phyloP scores from a whole-genome alignment of 805 yeast species.

The Sugiyamaella chiloensis region DNA sequence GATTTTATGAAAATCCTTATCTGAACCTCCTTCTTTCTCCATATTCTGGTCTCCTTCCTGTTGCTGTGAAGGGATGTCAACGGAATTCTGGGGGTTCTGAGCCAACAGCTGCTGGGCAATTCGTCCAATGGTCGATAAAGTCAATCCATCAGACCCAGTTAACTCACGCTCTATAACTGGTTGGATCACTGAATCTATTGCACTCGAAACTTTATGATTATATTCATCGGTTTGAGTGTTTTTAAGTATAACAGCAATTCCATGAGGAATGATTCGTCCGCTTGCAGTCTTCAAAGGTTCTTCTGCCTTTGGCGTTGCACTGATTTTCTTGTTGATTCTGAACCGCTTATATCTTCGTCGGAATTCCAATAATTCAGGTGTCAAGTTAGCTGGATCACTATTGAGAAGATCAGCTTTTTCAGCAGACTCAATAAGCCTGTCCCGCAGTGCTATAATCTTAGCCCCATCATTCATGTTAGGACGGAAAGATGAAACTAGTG shows the following conservation, averaged over 20 bases:
- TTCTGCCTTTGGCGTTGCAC: neutral
- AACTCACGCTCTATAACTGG: no score
- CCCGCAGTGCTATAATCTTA: conserved; percentile 13
- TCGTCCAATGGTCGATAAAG: no score
- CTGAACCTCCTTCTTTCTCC: no score
- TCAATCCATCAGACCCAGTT: no score
- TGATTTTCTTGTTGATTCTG: conserved; percentile 11
- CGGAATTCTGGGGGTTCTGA: no score
- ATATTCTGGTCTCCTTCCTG: no score
- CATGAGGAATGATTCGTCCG: conserved; percentile 8
- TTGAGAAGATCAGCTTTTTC: conserved; percentile 6
- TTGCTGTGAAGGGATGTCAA: no score
- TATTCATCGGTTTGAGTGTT: conserved; percentile 2
- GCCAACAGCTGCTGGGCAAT: no score
- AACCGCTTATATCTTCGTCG: conserved; percentile 10
- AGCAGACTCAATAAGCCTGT: conserved; percentile 9
- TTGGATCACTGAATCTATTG: no score
- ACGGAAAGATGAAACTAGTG: neutral
- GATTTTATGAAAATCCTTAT: no score
- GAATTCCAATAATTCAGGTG: conserved; percentile 8
- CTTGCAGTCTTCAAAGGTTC: conserved; percentile 1
- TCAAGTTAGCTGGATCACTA: conserved; percentile 5
- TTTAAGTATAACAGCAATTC: neutral
- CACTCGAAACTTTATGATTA: neutral
- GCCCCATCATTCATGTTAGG: conserved; percentile 1